Evolutionary conservation across 2,329 filamentous ascomycete genomes (phyloP), one percentile per base, ranked within the genome.

Genomic region (Hypoxylon sp.): DNA sequence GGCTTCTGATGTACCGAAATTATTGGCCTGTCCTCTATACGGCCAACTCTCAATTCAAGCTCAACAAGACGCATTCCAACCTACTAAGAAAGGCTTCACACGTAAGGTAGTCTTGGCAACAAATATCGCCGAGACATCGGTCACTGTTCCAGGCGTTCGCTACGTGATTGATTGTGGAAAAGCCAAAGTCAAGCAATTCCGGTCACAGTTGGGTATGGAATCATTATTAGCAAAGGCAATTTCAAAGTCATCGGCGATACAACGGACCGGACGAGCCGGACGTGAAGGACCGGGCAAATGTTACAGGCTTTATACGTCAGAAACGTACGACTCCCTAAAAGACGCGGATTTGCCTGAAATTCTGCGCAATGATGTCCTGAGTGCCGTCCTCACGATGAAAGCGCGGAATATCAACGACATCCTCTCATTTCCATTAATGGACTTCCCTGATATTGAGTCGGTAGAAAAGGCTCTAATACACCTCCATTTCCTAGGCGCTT

Each of bases 61-160:
- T 0, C 96, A 99, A 74, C 92, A 97, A 72, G 88, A 90, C 22
- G 94, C 97, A 9, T 98, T 99, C 78, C 85, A 91, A 60, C 92
- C 92, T 0, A 87, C 92, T 22, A 88, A 88, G 61, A 87, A 89
- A 2, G 85, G 85, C n/a, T 87, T 86, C 62, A 97, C 93, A 0
- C 88, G 96, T 47, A 98, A 98, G 77, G 87, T 98, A 11, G 94
- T 99, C 0, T 84, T 99, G 0, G 91, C 94, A 0, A 99, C 96
- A 13, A 99, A 99, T 76, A 98, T 99, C 74, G 96, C 96, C n/a
- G 96, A 99, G 79, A 98, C 96, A 0, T 98, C 96, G 0, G 92
- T 99, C 66, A 99, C 96, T 0, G 94, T 99, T 0, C 92, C 95
- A 0, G 96, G 96, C 1, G 94, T 99, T 5, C 89, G 93, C 3